Percentiles rank a stretch among this genome's conserved stretches.
phyloP scores from a whole-genome alignment of 208 protist species.

The Leishmania amazonensis region DNA sequence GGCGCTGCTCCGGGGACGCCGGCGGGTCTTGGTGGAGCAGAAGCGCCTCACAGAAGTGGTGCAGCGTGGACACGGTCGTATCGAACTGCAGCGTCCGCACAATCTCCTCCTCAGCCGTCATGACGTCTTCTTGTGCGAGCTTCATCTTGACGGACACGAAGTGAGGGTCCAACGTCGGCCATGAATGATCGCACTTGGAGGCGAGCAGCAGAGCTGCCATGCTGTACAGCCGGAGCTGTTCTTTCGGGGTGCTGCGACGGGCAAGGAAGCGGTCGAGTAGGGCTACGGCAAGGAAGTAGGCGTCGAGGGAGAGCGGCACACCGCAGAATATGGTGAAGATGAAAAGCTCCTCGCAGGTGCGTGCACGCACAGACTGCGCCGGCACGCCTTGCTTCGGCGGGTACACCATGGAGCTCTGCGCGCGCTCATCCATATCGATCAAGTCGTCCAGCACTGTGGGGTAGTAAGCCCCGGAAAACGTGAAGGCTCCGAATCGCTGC shows the following conservation, averaged over 20 bases:
- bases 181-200: slow-evolving; percentile 98
- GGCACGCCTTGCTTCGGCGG: slow-evolving; percentile 17
- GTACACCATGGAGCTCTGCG: slow-evolving; percentile 23
- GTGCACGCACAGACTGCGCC: slow-evolving; percentile 30
- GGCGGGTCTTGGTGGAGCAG: slow-evolving; percentile 68
- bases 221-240: slow-evolving; percentile 54
- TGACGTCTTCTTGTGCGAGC: slow-evolving; percentile 73
- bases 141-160: slow-evolving; percentile 84
- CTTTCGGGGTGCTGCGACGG: slow-evolving; percentile 48
- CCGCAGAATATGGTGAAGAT: slow-evolving; percentile 36
- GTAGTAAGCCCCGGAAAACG: slow-evolving; percentile 54
- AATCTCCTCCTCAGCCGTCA: slow-evolving; percentile 53
- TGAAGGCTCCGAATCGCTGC: slow-evolving; percentile 26
- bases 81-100: slow-evolving; percentile 49
- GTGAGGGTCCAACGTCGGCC: slow-evolving; percentile 88
- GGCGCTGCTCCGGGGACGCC: slow-evolving; percentile 46
- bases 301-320: slow-evolving; percentile 55
- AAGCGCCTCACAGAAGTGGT: slow-evolving; percentile 52
- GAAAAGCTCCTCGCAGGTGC: slow-evolving; percentile 50
- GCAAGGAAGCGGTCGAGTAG: slow-evolving; percentile 87
- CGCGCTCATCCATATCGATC: slow-evolving; percentile 63
- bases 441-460: slow-evolving; percentile 57
- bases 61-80: slow-evolving; percentile 49
- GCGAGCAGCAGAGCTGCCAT: slow-evolving; percentile 95
- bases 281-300: slow-evolving; percentile 77